Evolutionary conservation across 176 grass and related monocot species (phyloP).

Genomic region (Pontederia crassipes): DNA sequence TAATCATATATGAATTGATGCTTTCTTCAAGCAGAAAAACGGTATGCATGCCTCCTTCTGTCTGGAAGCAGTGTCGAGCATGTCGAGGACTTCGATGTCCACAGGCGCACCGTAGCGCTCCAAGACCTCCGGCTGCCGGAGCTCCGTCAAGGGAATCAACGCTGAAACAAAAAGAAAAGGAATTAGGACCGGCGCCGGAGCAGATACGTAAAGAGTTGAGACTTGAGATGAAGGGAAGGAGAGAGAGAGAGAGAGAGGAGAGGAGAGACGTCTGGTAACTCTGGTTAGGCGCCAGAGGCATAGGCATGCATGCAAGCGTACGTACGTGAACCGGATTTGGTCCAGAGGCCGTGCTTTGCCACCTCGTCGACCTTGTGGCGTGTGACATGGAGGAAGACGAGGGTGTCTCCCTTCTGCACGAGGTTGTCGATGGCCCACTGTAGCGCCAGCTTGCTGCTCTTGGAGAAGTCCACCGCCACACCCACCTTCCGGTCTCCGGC

Average conservation of each 20-base stretch:
- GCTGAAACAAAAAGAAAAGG: constrained; percentile 20
- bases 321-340: constrained; percentile 45
- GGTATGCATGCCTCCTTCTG: constrained; percentile 33
- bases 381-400: constrained; percentile 58
- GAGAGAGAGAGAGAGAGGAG: not conserved
- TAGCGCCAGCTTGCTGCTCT: constrained; percentile 77
- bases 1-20: too few species aligned
- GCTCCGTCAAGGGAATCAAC: constrained; percentile 55
- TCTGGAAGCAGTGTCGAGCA: constrained; percentile 29
- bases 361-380: constrained; percentile 24
- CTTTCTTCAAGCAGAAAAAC: not conserved
- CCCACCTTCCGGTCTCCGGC: constrained; percentile 42
- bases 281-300: not conserved
- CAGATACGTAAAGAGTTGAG: not conserved
- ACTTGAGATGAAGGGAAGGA: not conserved
- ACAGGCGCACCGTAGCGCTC: constrained; percentile 39
- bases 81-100: constrained; percentile 43
- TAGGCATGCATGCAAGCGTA: not conserved
- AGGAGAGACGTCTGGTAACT: not conserved
- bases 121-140: constrained; percentile 40
- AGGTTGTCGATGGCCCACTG: constrained; percentile 61
- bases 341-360: constrained; percentile 38
- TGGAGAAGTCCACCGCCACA: constrained; percentile 70
- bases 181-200: not conserved
- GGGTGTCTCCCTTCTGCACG: constrained; percentile 37